Evolutionary conservation across 345 rosid genomes (phyloP).

Genomic region (Microthlaspi erraticum): DNA sequence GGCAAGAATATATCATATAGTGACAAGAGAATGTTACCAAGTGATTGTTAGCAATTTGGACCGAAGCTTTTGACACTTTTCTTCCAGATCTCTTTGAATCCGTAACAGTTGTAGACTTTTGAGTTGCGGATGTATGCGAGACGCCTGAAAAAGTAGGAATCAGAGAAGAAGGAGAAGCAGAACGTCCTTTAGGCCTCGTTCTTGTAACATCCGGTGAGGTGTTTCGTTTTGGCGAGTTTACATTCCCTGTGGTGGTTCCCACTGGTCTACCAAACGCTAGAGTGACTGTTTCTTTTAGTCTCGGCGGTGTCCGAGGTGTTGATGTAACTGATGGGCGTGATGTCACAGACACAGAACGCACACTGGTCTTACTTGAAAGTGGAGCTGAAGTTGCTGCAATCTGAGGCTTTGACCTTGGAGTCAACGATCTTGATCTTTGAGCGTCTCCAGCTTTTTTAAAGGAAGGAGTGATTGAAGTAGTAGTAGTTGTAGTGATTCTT

Average conservation of each 20-base stretch:
- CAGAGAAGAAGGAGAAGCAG: constrained; percentile 30
- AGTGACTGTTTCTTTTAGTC: constrained; percentile 38
- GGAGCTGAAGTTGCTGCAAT: constrained; percentile 5
- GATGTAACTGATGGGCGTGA: constrained; percentile 21
- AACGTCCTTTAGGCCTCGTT: constrained; percentile 26
- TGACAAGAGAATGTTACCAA: constrained; percentile 36
- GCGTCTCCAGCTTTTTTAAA: constrained; percentile 18
- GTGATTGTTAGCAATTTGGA: constrained; percentile 41
- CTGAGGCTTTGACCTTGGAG: constrained; percentile 38
- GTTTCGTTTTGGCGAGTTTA: constrained; percentile 31
- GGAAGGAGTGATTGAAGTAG: constrained; percentile 27
- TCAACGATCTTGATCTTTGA: constrained; percentile 44
- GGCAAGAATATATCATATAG: background rate
- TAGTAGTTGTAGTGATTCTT: constrained; percentile 26
- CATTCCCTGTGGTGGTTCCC: constrained; percentile 27
- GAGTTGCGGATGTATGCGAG: background rate
- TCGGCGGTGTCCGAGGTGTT: constrained; percentile 42
- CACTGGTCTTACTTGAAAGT: constrained; percentile 21
- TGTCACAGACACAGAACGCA: constrained; percentile 35
- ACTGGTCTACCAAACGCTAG: constrained; percentile 45
- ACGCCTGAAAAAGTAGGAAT: constrained; percentile 34
- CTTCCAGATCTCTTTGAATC: constrained; percentile 29
- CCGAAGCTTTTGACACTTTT: constrained; percentile 35
- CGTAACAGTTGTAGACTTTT: constrained; percentile 24
- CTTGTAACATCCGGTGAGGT: constrained; percentile 32